phyloP scores from a whole-genome alignment of 495 filamentous ascomycete species.

The Amphirosellinia nigrospora region DNA sequence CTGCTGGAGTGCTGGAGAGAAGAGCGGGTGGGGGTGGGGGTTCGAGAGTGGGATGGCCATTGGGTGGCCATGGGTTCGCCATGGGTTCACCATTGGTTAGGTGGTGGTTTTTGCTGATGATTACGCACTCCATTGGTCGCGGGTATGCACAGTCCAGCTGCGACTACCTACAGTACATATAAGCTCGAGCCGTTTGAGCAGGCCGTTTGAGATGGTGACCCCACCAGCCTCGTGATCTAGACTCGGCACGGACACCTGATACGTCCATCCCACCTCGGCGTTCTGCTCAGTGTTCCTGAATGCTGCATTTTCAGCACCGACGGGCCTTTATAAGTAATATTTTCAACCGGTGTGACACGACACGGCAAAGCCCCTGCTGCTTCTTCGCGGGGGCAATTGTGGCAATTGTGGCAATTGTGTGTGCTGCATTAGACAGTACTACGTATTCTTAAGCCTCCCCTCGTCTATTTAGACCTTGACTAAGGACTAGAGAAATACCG shows the following conservation, averaged over 20 bases:
- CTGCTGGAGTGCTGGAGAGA: not conserved
- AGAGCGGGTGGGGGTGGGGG: constrained; percentile 18
- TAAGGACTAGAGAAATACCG: not conserved
- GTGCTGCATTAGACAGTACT: too few relatives aligned
- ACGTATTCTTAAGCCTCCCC: too few relatives aligned
- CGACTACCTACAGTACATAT: not conserved
- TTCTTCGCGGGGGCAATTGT: too few relatives aligned
- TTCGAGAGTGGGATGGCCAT: constrained; percentile 9
- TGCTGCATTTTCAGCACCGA: not conserved
- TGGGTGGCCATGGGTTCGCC: constrained; percentile 1
- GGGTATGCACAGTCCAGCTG: not conserved
- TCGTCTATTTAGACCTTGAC: not conserved
- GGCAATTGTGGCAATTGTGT: too few relatives aligned
- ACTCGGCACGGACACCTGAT: not conserved
- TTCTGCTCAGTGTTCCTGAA: too few relatives aligned
- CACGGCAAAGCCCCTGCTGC: not conserved
- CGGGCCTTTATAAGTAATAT: not conserved
- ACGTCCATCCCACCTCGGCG: not conserved
- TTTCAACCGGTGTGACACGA: not conserved
- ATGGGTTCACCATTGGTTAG: too few relatives aligned
- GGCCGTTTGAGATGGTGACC: constrained; percentile 3
- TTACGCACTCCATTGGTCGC: constrained; percentile 10
- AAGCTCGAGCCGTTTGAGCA: too few relatives aligned
- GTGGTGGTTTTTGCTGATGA: not conserved
- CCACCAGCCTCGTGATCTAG: constrained; percentile 7